Conservation (phyloP, 345 rosid genomes). For the Excoecaria agallocha region DNA sequence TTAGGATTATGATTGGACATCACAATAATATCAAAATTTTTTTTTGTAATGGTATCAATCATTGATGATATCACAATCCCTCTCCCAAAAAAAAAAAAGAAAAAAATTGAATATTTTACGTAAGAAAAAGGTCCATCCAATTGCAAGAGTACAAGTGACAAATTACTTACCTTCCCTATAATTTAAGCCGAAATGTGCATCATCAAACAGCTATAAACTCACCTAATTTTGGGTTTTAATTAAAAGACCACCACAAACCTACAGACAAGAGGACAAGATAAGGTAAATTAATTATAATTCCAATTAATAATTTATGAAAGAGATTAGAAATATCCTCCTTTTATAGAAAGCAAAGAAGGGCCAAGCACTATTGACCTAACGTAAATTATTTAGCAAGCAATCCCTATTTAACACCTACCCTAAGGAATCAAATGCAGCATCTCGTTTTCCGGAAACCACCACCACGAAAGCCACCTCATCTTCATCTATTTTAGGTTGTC, state of each 20-base stretch:
- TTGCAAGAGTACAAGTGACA: not conserved
- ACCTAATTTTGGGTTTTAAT: constrained; percentile 22
- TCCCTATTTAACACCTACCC: too few relatives aligned
- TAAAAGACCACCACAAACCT: constrained; percentile 17
- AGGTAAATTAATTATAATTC: constrained; percentile 12
- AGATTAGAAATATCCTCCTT: not conserved
- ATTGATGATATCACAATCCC: not conserved
- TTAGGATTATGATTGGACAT: too few relatives aligned
- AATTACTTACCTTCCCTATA: constrained; percentile 18
- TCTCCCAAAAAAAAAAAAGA: too few relatives aligned
- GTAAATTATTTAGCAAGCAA: too few relatives aligned
- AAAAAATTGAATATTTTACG: not conserved
- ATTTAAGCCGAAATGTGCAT: constrained; percentile 28
- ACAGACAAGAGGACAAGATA: constrained; percentile 28
- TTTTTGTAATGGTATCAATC: not conserved
- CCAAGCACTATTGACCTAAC: constrained; percentile 18
- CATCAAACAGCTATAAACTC: constrained; percentile 24
- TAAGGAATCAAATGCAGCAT: constrained; percentile 19
- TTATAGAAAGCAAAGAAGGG: constrained; percentile 20
- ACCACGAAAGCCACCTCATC: constrained; percentile 29
- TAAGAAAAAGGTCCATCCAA: constrained; percentile 6
- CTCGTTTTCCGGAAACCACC: constrained; percentile 7
- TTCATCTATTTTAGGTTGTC: constrained; percentile 5
- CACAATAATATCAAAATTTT: too few relatives aligned
- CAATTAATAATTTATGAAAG: constrained; percentile 15